These are phyloP conservation scores for Paxillus rubicundulus DNA, from an alignment of 768 basidiomycete genomes.

Conservation along the genomic window DNA sequence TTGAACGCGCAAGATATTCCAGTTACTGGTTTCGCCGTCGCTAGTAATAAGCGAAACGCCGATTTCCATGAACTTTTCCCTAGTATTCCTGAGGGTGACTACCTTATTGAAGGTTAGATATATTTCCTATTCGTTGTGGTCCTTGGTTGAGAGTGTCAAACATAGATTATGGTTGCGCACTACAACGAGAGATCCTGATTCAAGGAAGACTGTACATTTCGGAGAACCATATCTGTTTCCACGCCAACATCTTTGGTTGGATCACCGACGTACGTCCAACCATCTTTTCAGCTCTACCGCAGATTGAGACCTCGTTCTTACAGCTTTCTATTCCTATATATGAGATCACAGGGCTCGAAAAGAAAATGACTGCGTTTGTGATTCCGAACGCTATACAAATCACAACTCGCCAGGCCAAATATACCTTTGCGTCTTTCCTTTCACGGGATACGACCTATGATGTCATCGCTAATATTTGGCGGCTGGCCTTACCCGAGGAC, in stretches of 20 bases:
- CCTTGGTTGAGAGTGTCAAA: constrained; percentile 1
- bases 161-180: constrained; percentile 93
- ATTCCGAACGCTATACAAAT: constrained; percentile 96
- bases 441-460: constrained; percentile 95
- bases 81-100: constrained; percentile 89
- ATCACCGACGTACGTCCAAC: constrained; percentile 79
- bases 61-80: constrained; percentile 96
- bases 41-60: constrained; percentile 88
- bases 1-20: constrained; percentile 66
- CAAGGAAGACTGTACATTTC: constrained; percentile 97
- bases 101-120: constrained; percentile 89
- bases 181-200: constrained; percentile 94
- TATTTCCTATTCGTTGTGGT: not conserved
- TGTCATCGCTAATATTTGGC: constrained; percentile 95
- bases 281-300: not conserved
- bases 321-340: constrained; percentile 86
- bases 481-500: constrained; percentile 74
- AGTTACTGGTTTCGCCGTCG: constrained; percentile 96
- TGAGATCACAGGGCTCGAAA: constrained; percentile 85
- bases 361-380: constrained; percentile 97
- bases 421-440: constrained; percentile 95
- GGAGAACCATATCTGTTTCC: constrained; percentile 99
- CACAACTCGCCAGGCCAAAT: constrained; percentile 77
- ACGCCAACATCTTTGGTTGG: constrained; percentile 99
- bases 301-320: constrained; percentile 9